Evolutionary conservation across 192 early-diverging fungal species (phyloP).

Genomic region (Spizellomyces sp.): DNA sequence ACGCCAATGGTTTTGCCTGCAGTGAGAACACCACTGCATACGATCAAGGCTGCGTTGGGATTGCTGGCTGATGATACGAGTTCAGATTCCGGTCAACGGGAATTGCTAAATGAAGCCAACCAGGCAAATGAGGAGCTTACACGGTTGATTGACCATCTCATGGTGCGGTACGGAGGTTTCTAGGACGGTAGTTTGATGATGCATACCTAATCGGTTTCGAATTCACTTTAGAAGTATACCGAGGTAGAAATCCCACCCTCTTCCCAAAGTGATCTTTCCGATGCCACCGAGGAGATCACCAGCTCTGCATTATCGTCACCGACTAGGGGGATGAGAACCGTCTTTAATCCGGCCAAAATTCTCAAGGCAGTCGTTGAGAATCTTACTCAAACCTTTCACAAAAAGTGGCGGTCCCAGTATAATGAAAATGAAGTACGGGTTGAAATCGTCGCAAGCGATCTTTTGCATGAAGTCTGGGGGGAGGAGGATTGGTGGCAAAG

Average conservation of each 20-base stretch:
- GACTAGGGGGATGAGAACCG: neutral
- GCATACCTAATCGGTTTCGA: neutral
- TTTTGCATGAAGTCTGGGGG: neutral
- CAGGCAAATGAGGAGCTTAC: neutral
- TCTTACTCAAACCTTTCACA: neutral
- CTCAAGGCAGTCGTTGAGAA: neutral
- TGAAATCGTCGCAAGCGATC: neutral
- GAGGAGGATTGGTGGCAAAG: neutral
- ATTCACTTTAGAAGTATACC: neutral
- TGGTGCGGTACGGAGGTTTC: neutral
- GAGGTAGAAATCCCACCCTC: neutral
- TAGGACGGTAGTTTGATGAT: neutral
- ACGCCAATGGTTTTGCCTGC: neutral
- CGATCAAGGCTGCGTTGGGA: neutral
- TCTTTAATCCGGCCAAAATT: neutral
- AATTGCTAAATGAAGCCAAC: neutral
- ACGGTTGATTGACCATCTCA: neutral
- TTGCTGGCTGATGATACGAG: neutral
- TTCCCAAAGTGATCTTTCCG: too few species aligned
- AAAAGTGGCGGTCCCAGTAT: neutral
- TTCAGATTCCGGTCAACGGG: neutral
- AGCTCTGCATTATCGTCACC: too few species aligned
- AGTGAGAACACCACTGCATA: constrained; percentile 1
- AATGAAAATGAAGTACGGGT: neutral
- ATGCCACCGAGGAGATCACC: too few species aligned